Conservation (phyloP, 352 stramenopile species). For the Elongisporangium anandrum region DNA sequence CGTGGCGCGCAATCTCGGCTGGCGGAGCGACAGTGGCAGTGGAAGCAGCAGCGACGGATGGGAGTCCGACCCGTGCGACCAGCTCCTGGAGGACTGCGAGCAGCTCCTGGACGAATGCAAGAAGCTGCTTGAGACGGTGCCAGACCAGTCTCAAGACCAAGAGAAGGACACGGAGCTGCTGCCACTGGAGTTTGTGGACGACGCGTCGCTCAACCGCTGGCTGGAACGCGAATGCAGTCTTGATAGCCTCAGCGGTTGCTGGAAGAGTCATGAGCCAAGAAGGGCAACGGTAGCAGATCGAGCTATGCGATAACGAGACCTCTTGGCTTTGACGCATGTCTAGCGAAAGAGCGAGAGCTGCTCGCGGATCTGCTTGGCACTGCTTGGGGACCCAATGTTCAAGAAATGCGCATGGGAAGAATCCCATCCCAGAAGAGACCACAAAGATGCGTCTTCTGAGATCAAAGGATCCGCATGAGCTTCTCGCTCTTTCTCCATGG, state of each 20-base stretch:
- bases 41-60: not conserved
- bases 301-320: not conserved
- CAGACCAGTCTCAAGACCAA: not conserved
- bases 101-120: not conserved
- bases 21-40: not conserved
- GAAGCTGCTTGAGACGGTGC: not conserved
- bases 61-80: not conserved
- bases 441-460: no score
- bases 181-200: not conserved
- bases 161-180: not conserved
- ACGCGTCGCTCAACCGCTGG: not conserved
- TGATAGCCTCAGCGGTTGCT: no score
- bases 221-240: not conserved
- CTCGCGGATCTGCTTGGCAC: no score
- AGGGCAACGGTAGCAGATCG: not conserved
- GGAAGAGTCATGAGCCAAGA: not conserved
- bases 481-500: no score
- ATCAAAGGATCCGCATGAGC: no score
- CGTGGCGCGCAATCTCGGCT: not conserved
- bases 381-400: no score
- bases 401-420: no score
- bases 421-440: no score
- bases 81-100: not conserved
- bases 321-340: not conserved
- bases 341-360: not conserved